phyloP scores from a whole-genome alignment of 148 eudicot genomes.

The Persicaria tinctoria region DNA sequence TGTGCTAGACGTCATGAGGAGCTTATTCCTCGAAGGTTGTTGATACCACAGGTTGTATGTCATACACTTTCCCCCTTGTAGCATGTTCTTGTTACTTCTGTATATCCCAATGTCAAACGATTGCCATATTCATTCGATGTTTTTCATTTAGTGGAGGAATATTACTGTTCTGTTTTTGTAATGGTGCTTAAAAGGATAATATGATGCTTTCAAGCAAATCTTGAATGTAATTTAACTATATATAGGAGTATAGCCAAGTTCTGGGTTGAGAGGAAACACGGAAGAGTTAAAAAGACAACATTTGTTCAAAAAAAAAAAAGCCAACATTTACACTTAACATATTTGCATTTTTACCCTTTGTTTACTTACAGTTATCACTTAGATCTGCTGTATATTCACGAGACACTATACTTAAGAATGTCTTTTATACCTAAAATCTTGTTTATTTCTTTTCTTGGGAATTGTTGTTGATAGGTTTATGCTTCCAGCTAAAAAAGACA shows the following conservation, averaged over 20 bases:
- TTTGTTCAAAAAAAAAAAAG: no score
- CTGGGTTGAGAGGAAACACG: no score
- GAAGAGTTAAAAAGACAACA: no score
- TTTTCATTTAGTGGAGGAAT: background rate
- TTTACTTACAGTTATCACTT: no score
- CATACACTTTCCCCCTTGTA: background rate
- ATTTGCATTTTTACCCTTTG: no score
- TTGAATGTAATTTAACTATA: no score
- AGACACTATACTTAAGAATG: no score
- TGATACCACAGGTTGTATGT: conserved; percentile 75
- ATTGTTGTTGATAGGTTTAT: background rate
- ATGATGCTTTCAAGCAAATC: no score
- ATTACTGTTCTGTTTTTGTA: background rate
- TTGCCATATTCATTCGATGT: background rate
- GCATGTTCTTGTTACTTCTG: background rate
- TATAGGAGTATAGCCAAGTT: no score
- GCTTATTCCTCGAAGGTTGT: conserved; percentile 76
- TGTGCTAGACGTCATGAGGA: conserved; percentile 97
- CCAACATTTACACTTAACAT: no score
- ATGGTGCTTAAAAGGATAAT: background rate
- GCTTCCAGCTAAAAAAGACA: no score
- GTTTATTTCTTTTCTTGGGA: background rate
- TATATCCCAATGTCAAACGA: background rate
- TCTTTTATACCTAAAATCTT: background rate
- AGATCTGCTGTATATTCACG: no score